Evolutionary conservation across 352 stramenopile genomes (phyloP), one percentile per base, ranked within the genome.

Genomic region (Globisporangium perplexum): DNA sequence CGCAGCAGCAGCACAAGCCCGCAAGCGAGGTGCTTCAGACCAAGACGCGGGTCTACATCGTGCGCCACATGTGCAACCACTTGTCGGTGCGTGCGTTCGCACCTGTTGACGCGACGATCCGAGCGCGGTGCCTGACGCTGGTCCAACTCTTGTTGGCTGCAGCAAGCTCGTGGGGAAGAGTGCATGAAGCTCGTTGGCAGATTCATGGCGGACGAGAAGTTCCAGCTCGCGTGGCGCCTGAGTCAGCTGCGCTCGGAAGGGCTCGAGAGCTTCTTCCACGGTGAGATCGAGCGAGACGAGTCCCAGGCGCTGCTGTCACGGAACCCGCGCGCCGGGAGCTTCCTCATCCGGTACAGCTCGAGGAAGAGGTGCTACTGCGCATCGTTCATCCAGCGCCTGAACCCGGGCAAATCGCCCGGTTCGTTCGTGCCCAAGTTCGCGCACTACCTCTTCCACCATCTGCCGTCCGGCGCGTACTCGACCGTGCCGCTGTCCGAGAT

Each of bases 251-350:
- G 77, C 3, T 57, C 66, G 1, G 68, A 84, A 57, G 80, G 80
- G 1, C 63, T 90, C 47, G 75, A 83, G 58, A 86, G 73, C 26
- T 90, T 90, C 62, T 90, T 83, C 66, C 80, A 90, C 43, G 80
- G 80, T 10, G 76, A 86, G 26, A 88, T 90, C 24, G 69, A 78
- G 1, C 80, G 80, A 15, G 72, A 74, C 18, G 65, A 57, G 20
- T 62, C 77, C 1, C 71, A 88, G 36, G 51, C 71, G 36, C 63
- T 90, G 47, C 48, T 90, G 28, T 8, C 60, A 18, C 31, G 47
- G 1, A 65, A 65, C 15, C 45, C 33, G 3, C 69, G 65, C 3
- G 33, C 55, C 1, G 80, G 80, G 15, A 81, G 68, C 49, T 90
- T 90, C 54, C 65, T 90, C 12, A 90, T 90, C 45, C 75, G 80